phyloP scores from a whole-genome alignment of 257 asterid species.

The Solanum neorickii region DNA sequence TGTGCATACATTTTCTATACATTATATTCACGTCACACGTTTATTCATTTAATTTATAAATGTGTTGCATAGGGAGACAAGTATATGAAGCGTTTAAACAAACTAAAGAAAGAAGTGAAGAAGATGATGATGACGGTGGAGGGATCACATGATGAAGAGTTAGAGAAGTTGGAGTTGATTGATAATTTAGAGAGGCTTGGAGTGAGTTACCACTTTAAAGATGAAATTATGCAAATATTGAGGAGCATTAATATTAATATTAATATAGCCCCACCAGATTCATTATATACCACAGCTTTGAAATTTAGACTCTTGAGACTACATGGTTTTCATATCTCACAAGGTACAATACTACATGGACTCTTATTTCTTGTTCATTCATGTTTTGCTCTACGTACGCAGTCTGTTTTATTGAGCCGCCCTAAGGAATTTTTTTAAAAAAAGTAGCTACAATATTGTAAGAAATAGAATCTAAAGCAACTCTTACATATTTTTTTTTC shows the following conservation, averaged over 20 bases:
- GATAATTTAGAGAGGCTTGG: slow-evolving; percentile 29
- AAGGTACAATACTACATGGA: not conserved
- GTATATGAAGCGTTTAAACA: not conserved
- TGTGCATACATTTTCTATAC: too few species aligned
- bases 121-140: not conserved
- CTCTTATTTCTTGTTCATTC: too few species aligned
- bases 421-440: too few species aligned
- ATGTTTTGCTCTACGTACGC: too few species aligned
- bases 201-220: slow-evolving; percentile 17
- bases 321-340: not conserved
- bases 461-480: not conserved
- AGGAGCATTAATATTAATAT: not conserved
- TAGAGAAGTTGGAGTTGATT: slow-evolving; percentile 12
- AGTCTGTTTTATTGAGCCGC: not conserved
- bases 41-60: too few species aligned
- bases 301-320: slow-evolving; percentile 13
- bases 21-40: too few species aligned
- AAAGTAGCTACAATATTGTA: not conserved
- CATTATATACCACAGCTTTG: slow-evolving; percentile 14
- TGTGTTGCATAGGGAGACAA: slow-evolving; percentile 7
- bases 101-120: slow-evolving; percentile 9
- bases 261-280: not conserved
- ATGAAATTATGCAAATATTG: slow-evolving; percentile 2
- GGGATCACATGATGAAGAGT: not conserved
- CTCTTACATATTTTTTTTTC: not conserved